Conservation (phyloP, 192 early-diverging fungal species). For the Coemansia sp. region DNA sequence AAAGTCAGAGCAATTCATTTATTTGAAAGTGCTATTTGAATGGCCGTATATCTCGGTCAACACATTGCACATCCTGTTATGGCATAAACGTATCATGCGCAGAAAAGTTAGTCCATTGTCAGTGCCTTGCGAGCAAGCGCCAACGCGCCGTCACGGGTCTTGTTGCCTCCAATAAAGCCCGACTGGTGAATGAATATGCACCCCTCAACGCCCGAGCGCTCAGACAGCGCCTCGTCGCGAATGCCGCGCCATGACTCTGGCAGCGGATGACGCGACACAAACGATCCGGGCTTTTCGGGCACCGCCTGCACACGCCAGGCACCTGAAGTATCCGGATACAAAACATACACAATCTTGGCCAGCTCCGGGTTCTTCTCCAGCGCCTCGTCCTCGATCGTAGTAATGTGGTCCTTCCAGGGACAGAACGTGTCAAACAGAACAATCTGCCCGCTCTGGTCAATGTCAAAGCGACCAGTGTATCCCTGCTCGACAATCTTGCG, state of each 20-base stretch:
- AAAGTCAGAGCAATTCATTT: too few relatives aligned
- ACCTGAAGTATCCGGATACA: slow-evolving; percentile 69
- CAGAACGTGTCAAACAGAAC: slow-evolving; percentile 79
- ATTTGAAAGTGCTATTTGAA: too few relatives aligned
- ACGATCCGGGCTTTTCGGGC: slow-evolving; percentile 56
- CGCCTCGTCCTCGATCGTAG: slow-evolving; percentile 62
- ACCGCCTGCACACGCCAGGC: slow-evolving; percentile 80
- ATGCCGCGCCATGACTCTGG: slow-evolving; percentile 76
- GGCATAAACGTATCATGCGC: not conserved
- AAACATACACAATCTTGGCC: slow-evolving; percentile 65
- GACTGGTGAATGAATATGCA: slow-evolving; percentile 88
- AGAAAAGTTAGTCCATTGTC: slow-evolving; percentile 34
- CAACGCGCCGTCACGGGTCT: slow-evolving; percentile 72
- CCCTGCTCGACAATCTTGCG: slow-evolving; percentile 78
- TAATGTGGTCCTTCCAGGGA: slow-evolving; percentile 94
- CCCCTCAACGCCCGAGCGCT: slow-evolving; percentile 68
- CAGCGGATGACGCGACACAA: slow-evolving; percentile 72
- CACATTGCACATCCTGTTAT: not conserved
- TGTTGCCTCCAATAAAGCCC: slow-evolving; percentile 83
- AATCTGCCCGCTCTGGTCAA: slow-evolving; percentile 74
- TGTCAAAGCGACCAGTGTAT: slow-evolving; percentile 55
- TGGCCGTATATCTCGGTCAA: not conserved
- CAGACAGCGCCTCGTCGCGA: slow-evolving; percentile 80
- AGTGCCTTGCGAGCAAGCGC: slow-evolving; percentile 54
- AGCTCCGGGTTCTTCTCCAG: slow-evolving; percentile 44